These are phyloP conservation scores for Isatis tinctoria DNA, from an alignment of 345 rosid species.

Conservation along the genomic window DNA sequence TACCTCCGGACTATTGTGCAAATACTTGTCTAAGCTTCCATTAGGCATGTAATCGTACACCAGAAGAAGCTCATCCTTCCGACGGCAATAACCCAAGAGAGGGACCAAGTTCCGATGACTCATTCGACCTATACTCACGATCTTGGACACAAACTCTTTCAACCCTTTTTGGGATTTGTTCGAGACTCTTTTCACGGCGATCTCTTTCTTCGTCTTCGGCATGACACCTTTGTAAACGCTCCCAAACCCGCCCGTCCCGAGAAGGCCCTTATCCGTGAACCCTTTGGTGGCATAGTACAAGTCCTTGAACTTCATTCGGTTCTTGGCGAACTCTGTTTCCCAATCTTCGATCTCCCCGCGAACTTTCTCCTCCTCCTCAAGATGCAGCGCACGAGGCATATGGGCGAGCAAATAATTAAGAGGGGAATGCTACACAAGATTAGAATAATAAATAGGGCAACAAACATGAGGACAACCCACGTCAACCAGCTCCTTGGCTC, in stretches of 20 bases:
- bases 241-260: slow-evolving; percentile 84
- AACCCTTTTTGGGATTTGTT: slow-evolving; percentile 80
- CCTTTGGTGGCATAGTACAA: slow-evolving; percentile 66
- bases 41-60: slow-evolving; percentile 89
- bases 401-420: slow-evolving; percentile 6
- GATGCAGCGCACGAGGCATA: slow-evolving; percentile 13
- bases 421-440: no score
- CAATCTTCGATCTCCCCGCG: slow-evolving; percentile 61
- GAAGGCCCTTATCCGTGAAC: slow-evolving; percentile 57
- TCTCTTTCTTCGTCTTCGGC: slow-evolving; percentile 38
- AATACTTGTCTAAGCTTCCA: slow-evolving; percentile 79
- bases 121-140: slow-evolving; percentile 79
- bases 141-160: slow-evolving; percentile 78
- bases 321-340: slow-evolving; percentile 76
- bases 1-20: slow-evolving; percentile 48
- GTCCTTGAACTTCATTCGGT: slow-evolving; percentile 57
- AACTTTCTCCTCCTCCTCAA: slow-evolving; percentile 47
- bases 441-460: no score
- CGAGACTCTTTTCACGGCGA: slow-evolving; percentile 75
- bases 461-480: no score
- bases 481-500: neutral
- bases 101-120: slow-evolving; percentile 90
- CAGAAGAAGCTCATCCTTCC: slow-evolving; percentile 57
- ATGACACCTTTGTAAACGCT: slow-evolving; percentile 69
- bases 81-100: slow-evolving; percentile 76